Evolutionary conservation across 176 grass and related monocot genomes (phyloP), one percentile per base, ranked within the genome.

Genomic region (Oryza meyeriana): DNA sequence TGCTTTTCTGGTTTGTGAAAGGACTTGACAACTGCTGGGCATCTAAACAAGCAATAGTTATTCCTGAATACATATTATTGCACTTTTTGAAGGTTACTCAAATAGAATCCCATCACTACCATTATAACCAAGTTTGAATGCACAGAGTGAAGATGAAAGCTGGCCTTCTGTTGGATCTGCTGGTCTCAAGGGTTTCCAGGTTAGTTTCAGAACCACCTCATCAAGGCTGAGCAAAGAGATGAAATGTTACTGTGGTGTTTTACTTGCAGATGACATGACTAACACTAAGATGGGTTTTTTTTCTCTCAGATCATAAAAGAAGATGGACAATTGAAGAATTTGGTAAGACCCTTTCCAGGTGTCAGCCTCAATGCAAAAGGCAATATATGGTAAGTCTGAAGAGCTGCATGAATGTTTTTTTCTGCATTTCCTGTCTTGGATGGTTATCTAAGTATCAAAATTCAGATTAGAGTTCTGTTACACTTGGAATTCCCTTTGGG

Each of bases 121-220:
- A 59, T 4, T 79, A 36, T 82, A 47, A 73, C 32, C 63, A 77
- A 59, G 9, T 80, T 58, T 78, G 31, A 52, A 42, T 50, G 42
- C 73, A 32, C 90, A 98, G 95, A 78, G 34, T 66, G 84, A 93
- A 76, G 79, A 69, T 81, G 81, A 89, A 88, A 93, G 76, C 69
- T 94, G 92, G 95, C 89, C 88, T 10, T 90, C 69, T 84, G 72
- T 92, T 84, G 83, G 69, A 85, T 92, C 88, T 75, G 64, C 68
- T 40, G 95, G 95, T 79, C 86, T 94, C 14, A 89, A 91, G 87
- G 95, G 82, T 64, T 75, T 90, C 38, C 95, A 97, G 90, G 95
- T 97, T 73, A 83, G 85, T 66, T 83, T 41, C 65, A 86, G 62
- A 81, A 76, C 33, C 18, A 72, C 50, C 3, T 78, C 31, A 61